A percentile compares a stretch with the other conserved stretches of the same genome.
phyloP scores from a whole-genome alignment of 2,329 filamentous ascomycete genomes.

The Fusarium floridanum region DNA sequence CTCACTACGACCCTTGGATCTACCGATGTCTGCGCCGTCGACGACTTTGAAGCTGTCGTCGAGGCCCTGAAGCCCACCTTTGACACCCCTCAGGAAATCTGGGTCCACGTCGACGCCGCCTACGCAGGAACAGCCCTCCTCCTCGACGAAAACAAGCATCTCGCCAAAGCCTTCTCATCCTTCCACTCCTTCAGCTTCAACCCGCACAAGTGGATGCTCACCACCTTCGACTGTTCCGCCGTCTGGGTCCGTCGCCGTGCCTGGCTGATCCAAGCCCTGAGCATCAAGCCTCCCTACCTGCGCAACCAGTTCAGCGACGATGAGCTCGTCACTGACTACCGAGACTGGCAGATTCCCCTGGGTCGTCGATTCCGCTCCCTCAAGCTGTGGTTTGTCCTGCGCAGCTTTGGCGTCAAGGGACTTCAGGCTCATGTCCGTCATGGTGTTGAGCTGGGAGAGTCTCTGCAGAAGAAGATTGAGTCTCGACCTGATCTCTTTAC shows the following conservation, averaged over 20 bases:
- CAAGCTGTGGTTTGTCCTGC: conserved; percentile 95
- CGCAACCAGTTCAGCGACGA: conserved; percentile 83
- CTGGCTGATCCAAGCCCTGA: conserved; percentile 84
- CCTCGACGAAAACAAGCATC: conserved; percentile 82
- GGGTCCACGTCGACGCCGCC: conserved; percentile 95
- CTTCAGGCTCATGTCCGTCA: conserved; percentile 79
- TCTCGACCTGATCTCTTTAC: conserved; percentile 77
- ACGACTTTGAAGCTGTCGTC: conserved; percentile 81
- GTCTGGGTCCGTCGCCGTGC: conserved; percentile 82
- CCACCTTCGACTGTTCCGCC: conserved; percentile 89
- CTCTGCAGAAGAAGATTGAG: conserved; percentile 73
- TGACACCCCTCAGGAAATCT: conserved; percentile 67
- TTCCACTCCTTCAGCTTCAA: conserved; percentile 96
- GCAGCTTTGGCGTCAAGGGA: conserved; percentile 83
- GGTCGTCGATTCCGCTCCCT: conserved; percentile 88
- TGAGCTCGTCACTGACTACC: conserved; percentile 91
- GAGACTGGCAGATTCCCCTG: conserved; percentile 97
- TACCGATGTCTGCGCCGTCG: conserved; percentile 88
- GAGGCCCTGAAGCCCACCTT: conserved; percentile 54
- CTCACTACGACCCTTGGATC: conserved; percentile 87
- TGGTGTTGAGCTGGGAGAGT: conserved; percentile 76
- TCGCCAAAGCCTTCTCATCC: conserved; percentile 69
- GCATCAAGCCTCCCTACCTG: conserved; percentile 84
- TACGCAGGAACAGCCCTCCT: conserved; percentile 90
- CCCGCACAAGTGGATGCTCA: conserved; percentile 97